Percentiles rank a stretch among this genome's conserved stretches.
These are phyloP conservation scores for Penicillium sp. DNA, from an alignment of 2,329 filamentous ascomycete species.

Conservation along the genomic window DNA sequence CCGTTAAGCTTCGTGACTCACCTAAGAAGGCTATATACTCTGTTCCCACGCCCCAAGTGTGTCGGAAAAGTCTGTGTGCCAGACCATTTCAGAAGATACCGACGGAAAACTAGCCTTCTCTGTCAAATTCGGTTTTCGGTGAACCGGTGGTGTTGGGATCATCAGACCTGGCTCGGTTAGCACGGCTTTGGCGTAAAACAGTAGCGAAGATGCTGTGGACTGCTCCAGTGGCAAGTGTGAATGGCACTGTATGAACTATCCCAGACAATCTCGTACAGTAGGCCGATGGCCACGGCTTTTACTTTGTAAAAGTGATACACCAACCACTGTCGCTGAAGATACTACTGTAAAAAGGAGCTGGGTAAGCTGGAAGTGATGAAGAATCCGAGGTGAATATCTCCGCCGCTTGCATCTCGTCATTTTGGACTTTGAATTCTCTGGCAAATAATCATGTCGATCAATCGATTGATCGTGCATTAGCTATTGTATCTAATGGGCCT, in stretches of 20 bases:
- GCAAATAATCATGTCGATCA: slow-evolving; percentile 4
- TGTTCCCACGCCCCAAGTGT: slow-evolving; percentile 9
- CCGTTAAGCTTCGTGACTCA: no score
- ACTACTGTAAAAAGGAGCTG: background rate
- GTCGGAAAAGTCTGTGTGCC: slow-evolving; percentile 11
- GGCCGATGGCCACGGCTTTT: slow-evolving; percentile 1
- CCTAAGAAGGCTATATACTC: no score
- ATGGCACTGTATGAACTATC: background rate
- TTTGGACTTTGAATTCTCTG: background rate
- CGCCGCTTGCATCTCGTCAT: slow-evolving; percentile 4
- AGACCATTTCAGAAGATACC: slow-evolving; percentile 9
- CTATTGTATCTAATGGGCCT: background rate
- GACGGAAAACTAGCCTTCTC: slow-evolving; percentile 5
- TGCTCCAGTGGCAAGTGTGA: slow-evolving; percentile 14
- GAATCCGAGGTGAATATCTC: background rate
- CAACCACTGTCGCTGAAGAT: background rate
- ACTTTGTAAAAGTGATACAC: background rate
- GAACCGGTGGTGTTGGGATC: slow-evolving; percentile 23
- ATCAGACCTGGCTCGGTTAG: slow-evolving; percentile 17
- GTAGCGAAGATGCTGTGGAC: slow-evolving; percentile 12
- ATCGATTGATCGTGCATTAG: slow-evolving; percentile 2
- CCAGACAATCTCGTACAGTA: slow-evolving; percentile 7
- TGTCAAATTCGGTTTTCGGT: slow-evolving; percentile 16
- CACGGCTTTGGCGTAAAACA: slow-evolving; percentile 18
- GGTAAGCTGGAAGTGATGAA: background rate